A percentile compares a stretch with the other conserved stretches of the same genome.
Conservation (phyloP, 257 asterid genomes). For the Solanum pinnatisectum region DNA sequence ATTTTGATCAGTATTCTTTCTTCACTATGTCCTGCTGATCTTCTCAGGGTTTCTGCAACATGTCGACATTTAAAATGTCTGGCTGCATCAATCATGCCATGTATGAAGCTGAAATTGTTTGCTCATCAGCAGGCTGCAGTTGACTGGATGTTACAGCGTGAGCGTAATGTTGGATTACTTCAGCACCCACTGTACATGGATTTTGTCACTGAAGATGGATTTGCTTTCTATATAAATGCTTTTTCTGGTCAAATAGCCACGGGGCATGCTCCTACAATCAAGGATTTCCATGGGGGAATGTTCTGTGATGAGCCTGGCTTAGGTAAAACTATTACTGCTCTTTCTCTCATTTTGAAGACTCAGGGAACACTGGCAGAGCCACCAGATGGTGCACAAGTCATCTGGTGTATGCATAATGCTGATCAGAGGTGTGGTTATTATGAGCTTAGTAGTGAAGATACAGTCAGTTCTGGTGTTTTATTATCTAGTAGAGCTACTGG, state of each 20-base stretch:
- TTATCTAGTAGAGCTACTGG: constrained; percentile 24
- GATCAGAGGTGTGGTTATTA: constrained; percentile 75
- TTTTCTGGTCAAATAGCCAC: constrained; percentile 70
- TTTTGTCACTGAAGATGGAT: constrained; percentile 65
- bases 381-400: constrained; percentile 52
- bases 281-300: constrained; percentile 91
- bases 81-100: constrained; percentile 86
- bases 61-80: constrained; percentile 68
- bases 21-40: constrained; percentile 56
- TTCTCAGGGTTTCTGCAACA: constrained; percentile 58
- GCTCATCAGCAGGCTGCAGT: constrained; percentile 97
- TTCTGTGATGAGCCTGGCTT: constrained; percentile 99
- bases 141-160: constrained; percentile 94
- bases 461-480: constrained; percentile 19
- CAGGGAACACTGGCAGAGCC: constrained; percentile 80
- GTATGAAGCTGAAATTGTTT: constrained; percentile 84
- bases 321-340: constrained; percentile 94
- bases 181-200: constrained; percentile 68
- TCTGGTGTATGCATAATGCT: constrained; percentile 74
- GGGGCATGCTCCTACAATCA: constrained; percentile 42
- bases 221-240: constrained; percentile 47
- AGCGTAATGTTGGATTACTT: constrained; percentile 43
- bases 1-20: constrained; percentile 50
- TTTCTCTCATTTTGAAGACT: constrained; percentile 76
- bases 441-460: constrained; percentile 43